Conservation (phyloP, 345 rosid species). For the Cardamine resedifolia region DNA sequence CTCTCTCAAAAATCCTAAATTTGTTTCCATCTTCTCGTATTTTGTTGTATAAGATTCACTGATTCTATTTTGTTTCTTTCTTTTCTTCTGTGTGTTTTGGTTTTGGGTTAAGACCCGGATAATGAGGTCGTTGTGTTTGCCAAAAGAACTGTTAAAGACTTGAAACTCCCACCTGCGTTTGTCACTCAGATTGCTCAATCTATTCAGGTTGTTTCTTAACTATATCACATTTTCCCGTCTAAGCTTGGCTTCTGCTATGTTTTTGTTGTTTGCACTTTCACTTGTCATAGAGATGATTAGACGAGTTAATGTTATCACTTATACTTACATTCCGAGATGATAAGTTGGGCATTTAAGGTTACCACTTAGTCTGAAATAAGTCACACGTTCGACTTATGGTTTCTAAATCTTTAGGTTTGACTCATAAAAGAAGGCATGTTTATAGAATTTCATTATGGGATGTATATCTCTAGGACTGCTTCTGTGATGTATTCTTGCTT, state of each 20-base stretch:
- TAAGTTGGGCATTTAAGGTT: background rate
- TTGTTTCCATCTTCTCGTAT: background rate
- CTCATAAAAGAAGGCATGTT: background rate
- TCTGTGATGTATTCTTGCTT: constrained; percentile 16
- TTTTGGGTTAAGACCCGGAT: constrained; percentile 65
- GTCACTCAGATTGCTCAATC: constrained; percentile 82
- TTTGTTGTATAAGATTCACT: constrained; percentile 1
- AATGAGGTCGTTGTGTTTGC: constrained; percentile 82
- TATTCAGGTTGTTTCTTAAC: constrained; percentile 58
- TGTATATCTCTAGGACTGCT: constrained; percentile 15
- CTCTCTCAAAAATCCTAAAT: constrained; percentile 1
- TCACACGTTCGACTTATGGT: background rate
- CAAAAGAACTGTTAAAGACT: constrained; percentile 84
- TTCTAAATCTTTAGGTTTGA: background rate
- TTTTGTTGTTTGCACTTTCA: background rate
- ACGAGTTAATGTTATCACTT: background rate
- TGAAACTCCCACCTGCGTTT: constrained; percentile 87
- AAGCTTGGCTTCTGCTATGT: background rate
- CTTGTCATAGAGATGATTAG: background rate
- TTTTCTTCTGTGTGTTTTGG: background rate
- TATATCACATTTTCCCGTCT: background rate
- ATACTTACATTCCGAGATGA: background rate
- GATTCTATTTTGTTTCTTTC: background rate
- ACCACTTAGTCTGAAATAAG: background rate
- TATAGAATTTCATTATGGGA: background rate